Evolutionary conservation across 306 rosid species (phyloP).

Genomic region (Heteromeles arbutifolia): DNA sequence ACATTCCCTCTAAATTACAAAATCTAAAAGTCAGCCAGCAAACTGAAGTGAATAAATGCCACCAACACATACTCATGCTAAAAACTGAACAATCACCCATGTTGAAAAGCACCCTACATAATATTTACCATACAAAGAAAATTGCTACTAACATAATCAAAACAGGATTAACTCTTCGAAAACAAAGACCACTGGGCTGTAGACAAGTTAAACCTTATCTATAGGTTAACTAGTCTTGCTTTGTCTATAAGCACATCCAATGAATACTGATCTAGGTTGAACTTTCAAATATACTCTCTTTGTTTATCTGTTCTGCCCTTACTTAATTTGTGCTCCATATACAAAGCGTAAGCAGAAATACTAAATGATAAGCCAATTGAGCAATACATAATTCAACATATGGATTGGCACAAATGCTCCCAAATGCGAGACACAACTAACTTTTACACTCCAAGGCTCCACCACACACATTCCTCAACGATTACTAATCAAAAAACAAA

Average conservation of each 20-base stretch:
- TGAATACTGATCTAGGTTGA: too few relatives aligned
- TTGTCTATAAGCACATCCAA: background rate
- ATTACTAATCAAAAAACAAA: background rate
- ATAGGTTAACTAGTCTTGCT: background rate
- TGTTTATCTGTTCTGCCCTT: background rate
- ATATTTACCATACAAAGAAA: background rate
- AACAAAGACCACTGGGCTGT: background rate
- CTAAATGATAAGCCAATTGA: background rate
- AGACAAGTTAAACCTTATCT: background rate
- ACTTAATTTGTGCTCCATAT: too few relatives aligned
- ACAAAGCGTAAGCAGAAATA: background rate
- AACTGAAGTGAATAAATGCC: background rate
- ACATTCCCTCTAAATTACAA: background rate
- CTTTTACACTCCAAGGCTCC: background rate
- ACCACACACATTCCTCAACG: background rate
- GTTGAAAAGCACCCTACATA: background rate
- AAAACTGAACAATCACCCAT: background rate
- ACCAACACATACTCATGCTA: background rate
- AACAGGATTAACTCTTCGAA: background rate
- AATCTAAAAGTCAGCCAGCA: background rate
- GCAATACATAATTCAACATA: background rate
- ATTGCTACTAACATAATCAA: background rate
- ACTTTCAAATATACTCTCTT: background rate
- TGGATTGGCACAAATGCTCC: background rate
- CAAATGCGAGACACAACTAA: background rate